Base-by-base conservation (phyloP, 441 rosid genomes). In the Syzygium malaccense region DNA sequence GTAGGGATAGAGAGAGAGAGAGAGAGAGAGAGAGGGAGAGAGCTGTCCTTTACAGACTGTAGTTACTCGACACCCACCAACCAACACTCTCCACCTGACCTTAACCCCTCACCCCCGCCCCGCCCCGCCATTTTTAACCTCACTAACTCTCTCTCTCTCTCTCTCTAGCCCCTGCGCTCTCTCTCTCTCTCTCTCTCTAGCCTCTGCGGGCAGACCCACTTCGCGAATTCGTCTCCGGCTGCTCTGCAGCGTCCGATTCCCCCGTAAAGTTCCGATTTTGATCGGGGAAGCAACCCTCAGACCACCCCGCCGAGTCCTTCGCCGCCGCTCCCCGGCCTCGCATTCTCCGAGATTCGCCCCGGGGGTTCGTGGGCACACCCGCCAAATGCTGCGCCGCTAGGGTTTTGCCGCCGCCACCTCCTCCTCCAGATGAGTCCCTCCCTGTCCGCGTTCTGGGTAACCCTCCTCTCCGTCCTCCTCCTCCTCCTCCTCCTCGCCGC, bases 31-130 rank as follows among this genome's bases (percentile, higher is more conserved):
- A n/a, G n/a, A n/a, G n/a, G n/a, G 20, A 66, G 28, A 66, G 80
- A 23, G 87, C 55, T 48, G 89, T 91, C 88, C 92, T 94, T 94
- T 94, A 92, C 95, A 92, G 93, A 88, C 91, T 93, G 93, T 93
- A 92, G 91, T 90, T 89, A 88, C 92, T 91, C 92, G 53, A 55
- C 87, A 80, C 55, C 87, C 86, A 90, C 92, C 93, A 91, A 90
- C 89, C 92, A 88, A 54, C 92, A 78, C 88, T 68, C 89, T 86
- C 86, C n/a, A 75, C 91, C 86, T 89, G 83, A 86, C 79, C 88
- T 58, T 18, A 68, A 85, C 86, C 48, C 48, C 2, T 41, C 48
- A 1, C 48, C 0, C 48, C 48, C 9, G 0, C 45, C 48, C 48
- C 48, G 48, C 48, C 48, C 94, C 88, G 91, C 93, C 95, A 92